Conservation (phyloP, 345 rosid genomes). For the Moringa oleifera region DNA sequence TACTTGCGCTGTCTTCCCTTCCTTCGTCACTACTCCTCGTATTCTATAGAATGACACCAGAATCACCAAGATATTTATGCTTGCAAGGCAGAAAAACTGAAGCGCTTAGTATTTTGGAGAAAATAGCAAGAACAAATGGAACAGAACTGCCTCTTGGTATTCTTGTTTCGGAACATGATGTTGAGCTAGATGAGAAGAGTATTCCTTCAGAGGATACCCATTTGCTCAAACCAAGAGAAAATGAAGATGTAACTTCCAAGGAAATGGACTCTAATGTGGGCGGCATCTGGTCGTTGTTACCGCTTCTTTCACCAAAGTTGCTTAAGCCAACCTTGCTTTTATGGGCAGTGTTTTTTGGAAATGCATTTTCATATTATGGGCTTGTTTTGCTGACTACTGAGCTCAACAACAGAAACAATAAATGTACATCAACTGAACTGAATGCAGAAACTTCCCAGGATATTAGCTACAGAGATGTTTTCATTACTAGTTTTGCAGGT, state of each 20-base stretch:
- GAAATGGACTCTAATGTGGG: conserved; percentile 35
- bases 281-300: conserved; percentile 32
- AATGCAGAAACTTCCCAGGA: conserved; percentile 27
- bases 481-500: conserved; percentile 90
- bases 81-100: conserved; percentile 34
- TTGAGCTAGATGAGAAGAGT: conserved; percentile 31
- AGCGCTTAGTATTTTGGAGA: conserved; percentile 40
- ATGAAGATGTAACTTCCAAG: conserved; percentile 20
- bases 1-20: conserved; percentile 49
- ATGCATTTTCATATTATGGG: conserved; percentile 86
- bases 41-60: conserved; percentile 35
- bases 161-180: conserved; percentile 55
- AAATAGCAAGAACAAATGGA: conserved; percentile 32
- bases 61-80: conserved; percentile 63
- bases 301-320: conserved; percentile 70
- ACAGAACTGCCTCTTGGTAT: conserved; percentile 43
- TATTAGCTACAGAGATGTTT: conserved; percentile 63
- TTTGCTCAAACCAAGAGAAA: conserved; percentile 29
- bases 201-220: conserved; percentile 34
- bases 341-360: conserved; percentile 85
- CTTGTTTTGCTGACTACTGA: conserved; percentile 88
- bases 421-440: conserved; percentile 28
- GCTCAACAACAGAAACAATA: conserved; percentile 47
- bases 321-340: conserved; percentile 64
- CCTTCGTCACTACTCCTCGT: conserved; percentile 49